These are phyloP conservation scores for Phytomonas francai DNA, from an alignment of 208 protist genomes.

Conservation along the genomic window DNA sequence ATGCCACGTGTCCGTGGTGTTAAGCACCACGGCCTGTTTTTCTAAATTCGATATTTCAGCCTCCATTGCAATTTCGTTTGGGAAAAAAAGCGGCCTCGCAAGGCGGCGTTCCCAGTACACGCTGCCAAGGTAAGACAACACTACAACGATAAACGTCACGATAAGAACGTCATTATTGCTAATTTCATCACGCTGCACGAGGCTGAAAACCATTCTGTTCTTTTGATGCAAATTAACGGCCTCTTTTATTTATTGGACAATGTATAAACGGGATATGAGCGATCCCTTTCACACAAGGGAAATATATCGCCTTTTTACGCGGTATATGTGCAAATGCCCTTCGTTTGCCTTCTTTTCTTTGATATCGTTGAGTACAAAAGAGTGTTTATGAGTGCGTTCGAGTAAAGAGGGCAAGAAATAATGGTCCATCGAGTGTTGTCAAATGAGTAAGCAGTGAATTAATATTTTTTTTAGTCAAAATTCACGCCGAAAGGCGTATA, in stretches of 20 bases:
- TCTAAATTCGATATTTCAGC: slow-evolving; percentile 26
- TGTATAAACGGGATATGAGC: background rate
- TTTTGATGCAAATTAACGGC: background rate
- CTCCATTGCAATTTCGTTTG: slow-evolving; percentile 30
- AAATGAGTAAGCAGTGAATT: background rate
- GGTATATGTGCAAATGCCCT: background rate
- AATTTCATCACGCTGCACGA: background rate
- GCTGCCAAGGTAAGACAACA: slow-evolving; percentile 28
- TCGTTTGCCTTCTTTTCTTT: no score
- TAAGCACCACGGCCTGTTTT: slow-evolving; percentile 23
- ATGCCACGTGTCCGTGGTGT: slow-evolving; percentile 23
- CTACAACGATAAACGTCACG: slow-evolving; percentile 19
- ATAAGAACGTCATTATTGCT: slow-evolving; percentile 18
- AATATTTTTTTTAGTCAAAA: background rate
- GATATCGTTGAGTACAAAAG: background rate
- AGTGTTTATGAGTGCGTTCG: background rate
- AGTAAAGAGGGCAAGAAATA: background rate
- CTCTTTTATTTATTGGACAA: slow-evolving; percentile 3
- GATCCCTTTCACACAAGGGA: background rate
- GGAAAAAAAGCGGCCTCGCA: slow-evolving; percentile 30
- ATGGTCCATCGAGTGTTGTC: background rate
- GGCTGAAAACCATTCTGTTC: background rate
- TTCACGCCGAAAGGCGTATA: background rate
- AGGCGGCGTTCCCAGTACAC: slow-evolving; percentile 27
- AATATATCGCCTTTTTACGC: background rate